Evolutionary conservation across 2,329 filamentous ascomycete species (phyloP).

Genomic region (Falciphora oryzae): DNA sequence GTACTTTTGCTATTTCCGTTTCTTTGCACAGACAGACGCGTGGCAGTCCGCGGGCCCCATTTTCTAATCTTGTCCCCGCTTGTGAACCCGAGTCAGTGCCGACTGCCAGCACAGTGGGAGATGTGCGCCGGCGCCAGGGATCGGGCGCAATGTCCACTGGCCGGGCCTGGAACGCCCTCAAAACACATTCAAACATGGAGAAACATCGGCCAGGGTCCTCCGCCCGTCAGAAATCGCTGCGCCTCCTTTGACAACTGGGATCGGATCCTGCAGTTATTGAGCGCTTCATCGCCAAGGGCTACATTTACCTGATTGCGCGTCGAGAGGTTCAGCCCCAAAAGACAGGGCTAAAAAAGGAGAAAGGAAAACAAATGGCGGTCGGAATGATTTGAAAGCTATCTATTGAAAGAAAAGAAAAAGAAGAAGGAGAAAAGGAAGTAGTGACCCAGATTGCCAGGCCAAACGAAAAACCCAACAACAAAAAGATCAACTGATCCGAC

Average conservation of each 20-base stretch:
- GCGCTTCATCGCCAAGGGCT: background rate
- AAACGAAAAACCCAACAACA: background rate
- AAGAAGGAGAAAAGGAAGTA: background rate
- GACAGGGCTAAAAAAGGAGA: background rate
- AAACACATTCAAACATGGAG: background rate
- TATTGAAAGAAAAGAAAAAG: background rate
- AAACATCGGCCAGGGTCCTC: background rate
- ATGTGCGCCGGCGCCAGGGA: background rate
- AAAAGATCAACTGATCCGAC: constrained; percentile 2
- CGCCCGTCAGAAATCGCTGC: background rate
- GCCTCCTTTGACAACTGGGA: background rate
- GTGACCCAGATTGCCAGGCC: background rate
- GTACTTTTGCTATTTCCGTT: background rate
- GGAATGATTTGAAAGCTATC: background rate
- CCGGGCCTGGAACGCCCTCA: background rate
- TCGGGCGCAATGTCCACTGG: background rate
- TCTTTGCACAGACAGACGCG: background rate
- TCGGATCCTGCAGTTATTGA: background rate
- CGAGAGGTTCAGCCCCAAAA: background rate
- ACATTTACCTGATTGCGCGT: background rate
- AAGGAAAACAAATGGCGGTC: background rate
- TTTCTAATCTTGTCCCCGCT: background rate
- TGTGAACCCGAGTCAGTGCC: too few species aligned
- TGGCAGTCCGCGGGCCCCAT: background rate
- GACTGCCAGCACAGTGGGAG: background rate